These are phyloP conservation scores for Populus tremula DNA, from an alignment of 345 rosid genomes.

Conservation along the genomic window DNA sequence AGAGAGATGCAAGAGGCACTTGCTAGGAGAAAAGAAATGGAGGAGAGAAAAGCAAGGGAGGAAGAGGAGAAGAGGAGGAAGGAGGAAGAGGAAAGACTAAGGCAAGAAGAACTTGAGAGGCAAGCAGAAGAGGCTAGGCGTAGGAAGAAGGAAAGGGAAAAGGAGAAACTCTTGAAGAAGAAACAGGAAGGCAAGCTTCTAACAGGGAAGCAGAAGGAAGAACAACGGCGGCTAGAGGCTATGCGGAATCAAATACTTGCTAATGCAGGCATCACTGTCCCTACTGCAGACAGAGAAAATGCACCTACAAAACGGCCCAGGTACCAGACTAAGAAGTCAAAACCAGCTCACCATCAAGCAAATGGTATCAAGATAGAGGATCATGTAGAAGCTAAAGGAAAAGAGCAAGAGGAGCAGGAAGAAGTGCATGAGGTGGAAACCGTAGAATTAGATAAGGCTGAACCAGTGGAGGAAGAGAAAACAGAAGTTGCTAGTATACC, in stretches of 20 bases:
- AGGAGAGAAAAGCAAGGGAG: constrained; percentile 77
- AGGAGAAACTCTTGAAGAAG: constrained; percentile 80
- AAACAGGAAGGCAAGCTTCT: constrained; percentile 86
- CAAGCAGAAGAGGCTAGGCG: constrained; percentile 96
- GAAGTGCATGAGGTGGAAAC: constrained; percentile 38
- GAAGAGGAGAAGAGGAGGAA: constrained; percentile 81
- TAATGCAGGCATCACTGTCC: constrained; percentile 40
- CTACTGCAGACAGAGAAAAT: constrained; percentile 46
- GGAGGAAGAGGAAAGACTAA: constrained; percentile 85
- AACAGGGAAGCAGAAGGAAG: constrained; percentile 86
- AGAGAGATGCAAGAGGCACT: constrained; percentile 96
- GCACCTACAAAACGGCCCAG: constrained; percentile 68
- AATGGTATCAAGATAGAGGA: constrained; percentile 55
- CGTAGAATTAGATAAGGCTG: constrained; percentile 44
- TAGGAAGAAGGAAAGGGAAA: constrained; percentile 77
- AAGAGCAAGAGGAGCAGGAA: constrained; percentile 37
- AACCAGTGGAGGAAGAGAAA: constrained; percentile 50
- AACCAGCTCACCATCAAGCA: constrained; percentile 53
- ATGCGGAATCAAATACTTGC: constrained; percentile 79
- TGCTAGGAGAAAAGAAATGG: constrained; percentile 74
- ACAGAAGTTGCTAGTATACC: constrained; percentile 41
- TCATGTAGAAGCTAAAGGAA: constrained; percentile 40
- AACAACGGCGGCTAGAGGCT: constrained; percentile 81
- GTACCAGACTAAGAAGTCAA: constrained; percentile 75
- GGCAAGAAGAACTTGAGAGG: constrained; percentile 81